Evolutionary conservation across 805 yeast genomes (phyloP).

Genomic region (Nematodospora valgi): DNA sequence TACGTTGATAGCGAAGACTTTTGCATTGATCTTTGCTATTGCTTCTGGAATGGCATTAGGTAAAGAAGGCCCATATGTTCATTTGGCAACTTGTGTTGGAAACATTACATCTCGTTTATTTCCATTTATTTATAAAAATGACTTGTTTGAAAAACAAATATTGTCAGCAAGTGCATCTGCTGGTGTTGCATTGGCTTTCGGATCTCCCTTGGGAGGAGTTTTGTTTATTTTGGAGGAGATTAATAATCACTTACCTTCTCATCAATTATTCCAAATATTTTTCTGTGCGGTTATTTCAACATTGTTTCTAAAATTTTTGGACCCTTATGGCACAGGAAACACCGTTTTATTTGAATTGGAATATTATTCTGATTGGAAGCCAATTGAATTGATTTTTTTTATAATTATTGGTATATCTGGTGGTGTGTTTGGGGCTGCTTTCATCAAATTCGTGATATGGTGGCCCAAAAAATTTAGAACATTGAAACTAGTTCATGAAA

Average conservation of each 20-base stretch:
- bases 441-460: slow-evolving; percentile 45
- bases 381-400: slow-evolving; percentile 45
- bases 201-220: slow-evolving; percentile 59
- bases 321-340: slow-evolving; percentile 60
- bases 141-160: slow-evolving; percentile 48
- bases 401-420: slow-evolving; percentile 49
- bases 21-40: slow-evolving; percentile 48
- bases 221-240: slow-evolving; percentile 56
- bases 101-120: slow-evolving; percentile 48
- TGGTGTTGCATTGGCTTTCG: slow-evolving; percentile 61
- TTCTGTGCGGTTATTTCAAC: slow-evolving; percentile 55
- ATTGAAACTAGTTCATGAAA: slow-evolving; percentile 25
- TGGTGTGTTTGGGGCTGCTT: slow-evolving; percentile 50
- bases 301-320: slow-evolving; percentile 47
- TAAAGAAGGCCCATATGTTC: slow-evolving; percentile 63
- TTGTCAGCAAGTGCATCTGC: slow-evolving; percentile 56
- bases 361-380: slow-evolving; percentile 50
- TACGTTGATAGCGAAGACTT: slow-evolving; percentile 47
- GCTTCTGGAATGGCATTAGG: slow-evolving; percentile 58
- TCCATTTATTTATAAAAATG: slow-evolving; percentile 44
- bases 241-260: slow-evolving; percentile 51
- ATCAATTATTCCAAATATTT: slow-evolving; percentile 51
- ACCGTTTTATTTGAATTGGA: slow-evolving; percentile 52
- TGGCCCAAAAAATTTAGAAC: slow-evolving; percentile 42
- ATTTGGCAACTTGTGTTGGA: slow-evolving; percentile 57